Percentiles rank a stretch among this genome's conserved stretches.
Conservation (phyloP, 2,329 filamentous ascomycete species). For the Aspergillus novofumigatus region DNA sequence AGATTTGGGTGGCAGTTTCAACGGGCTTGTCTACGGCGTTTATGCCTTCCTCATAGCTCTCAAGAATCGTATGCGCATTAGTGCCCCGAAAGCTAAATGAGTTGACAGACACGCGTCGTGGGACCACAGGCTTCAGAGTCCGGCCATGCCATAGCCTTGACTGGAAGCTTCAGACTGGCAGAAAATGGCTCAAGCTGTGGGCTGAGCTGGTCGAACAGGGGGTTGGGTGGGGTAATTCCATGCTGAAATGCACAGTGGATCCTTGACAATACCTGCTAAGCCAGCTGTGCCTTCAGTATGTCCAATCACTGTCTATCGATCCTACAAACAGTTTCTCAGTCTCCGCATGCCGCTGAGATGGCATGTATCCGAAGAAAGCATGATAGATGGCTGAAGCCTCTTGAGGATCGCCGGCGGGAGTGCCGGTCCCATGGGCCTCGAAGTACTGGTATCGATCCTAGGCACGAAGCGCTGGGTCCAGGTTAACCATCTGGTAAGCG, state of each 20-base stretch:
- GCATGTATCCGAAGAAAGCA: constrained; percentile 1
- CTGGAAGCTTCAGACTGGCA: not conserved
- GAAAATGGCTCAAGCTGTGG: constrained; percentile 14
- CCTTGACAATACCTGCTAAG: constrained; percentile 16
- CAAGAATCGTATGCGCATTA: too few relatives aligned
- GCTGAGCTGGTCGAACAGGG: constrained; percentile 19
- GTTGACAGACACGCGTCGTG: constrained; percentile 21
- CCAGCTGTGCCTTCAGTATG: constrained; percentile 11
- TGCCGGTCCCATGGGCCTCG: constrained; percentile 11
- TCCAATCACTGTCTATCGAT: too few relatives aligned
- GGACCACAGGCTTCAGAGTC: not conserved
- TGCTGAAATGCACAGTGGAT: constrained; percentile 11
- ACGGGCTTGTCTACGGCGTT: too few relatives aligned
- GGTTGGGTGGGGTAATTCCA: constrained; percentile 11
- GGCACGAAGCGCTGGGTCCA: not conserved
- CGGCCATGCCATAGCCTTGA: constrained; percentile 14
- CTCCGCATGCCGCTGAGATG: too few relatives aligned
- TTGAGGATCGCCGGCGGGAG: constrained; percentile 6
- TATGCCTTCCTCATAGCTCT: too few relatives aligned
- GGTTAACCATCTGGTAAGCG: not conserved
- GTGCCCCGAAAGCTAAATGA: not conserved
- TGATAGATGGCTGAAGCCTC: constrained; percentile 7
- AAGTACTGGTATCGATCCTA: constrained; percentile 2
- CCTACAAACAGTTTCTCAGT: too few relatives aligned
- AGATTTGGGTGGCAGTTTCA: too few relatives aligned